These are phyloP conservation scores for Suillus fuscotomentosus DNA, from an alignment of 768 basidiomycete species.

Conservation along the genomic window DNA sequence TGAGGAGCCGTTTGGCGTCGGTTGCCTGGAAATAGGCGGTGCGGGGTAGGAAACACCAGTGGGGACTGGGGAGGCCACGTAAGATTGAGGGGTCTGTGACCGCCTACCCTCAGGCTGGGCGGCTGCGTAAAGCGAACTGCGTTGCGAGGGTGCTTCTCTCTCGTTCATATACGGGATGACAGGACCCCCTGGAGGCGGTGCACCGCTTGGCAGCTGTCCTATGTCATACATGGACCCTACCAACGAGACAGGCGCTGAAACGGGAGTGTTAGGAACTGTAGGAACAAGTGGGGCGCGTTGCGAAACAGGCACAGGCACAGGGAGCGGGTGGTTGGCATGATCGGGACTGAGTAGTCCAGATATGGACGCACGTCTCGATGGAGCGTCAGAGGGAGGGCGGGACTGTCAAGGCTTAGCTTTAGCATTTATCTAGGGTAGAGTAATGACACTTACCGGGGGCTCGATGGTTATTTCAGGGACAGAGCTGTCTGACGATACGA, in stretches of 20 bases:
- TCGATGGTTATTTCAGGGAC: slow-evolving; percentile 32
- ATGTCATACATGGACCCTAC: slow-evolving; percentile 16
- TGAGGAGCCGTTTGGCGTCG: slow-evolving; percentile 8
- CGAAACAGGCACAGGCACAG: slow-evolving; percentile 18
- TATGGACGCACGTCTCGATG: slow-evolving; percentile 22
- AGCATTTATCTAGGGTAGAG: neutral
- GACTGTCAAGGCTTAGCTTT: slow-evolving; percentile 20
- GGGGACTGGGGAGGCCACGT: slow-evolving; percentile 26
- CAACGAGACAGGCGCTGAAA: slow-evolving; percentile 8
- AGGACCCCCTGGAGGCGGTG: slow-evolving; percentile 16
- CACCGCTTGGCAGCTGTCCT: slow-evolving; percentile 14
- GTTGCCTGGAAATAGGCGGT: slow-evolving; percentile 27
- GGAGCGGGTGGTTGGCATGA: slow-evolving; percentile 28
- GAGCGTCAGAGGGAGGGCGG: slow-evolving; percentile 30
- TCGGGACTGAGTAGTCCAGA: slow-evolving; percentile 29
- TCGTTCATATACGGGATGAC: slow-evolving; percentile 19
- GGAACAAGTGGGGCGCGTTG: slow-evolving; percentile 15
- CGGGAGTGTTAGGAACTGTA: slow-evolving; percentile 14
- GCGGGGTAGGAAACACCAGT: slow-evolving; percentile 24
- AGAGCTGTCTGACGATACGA: slow-evolving; percentile 31
- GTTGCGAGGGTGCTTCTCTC: slow-evolving; percentile 9
- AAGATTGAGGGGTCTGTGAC: slow-evolving; percentile 21
- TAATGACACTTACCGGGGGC: slow-evolving; percentile 26
- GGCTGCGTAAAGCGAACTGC: slow-evolving; percentile 8
- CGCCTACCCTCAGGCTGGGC: slow-evolving; percentile 18